Evolutionary conservation across 2,329 filamentous ascomycete species (phyloP).

Genomic region (Clarireedia homoeocarpa): DNA sequence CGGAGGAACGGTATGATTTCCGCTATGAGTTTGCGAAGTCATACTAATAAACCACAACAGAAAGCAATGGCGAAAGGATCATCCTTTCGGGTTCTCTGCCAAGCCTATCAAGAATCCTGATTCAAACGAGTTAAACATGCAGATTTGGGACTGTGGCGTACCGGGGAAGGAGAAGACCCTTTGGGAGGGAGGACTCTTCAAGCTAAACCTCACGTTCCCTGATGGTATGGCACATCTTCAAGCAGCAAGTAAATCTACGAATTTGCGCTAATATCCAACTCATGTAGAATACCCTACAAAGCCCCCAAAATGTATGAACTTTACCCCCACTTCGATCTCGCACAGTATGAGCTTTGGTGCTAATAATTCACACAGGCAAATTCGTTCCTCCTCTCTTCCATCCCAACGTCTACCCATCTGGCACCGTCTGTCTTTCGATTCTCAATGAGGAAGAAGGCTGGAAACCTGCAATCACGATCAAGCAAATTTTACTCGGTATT

Average conservation of each 20-base stretch:
- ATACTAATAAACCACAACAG: slow-evolving; percentile 1
- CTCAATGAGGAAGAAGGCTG: slow-evolving; percentile 97
- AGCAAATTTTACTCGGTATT: slow-evolving; percentile 92
- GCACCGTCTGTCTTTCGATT: slow-evolving; percentile 94
- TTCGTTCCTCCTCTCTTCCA: slow-evolving; percentile 95
- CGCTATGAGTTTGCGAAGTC: neutral
- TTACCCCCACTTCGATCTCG: neutral
- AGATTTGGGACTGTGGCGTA: slow-evolving; percentile 93
- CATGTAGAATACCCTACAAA: slow-evolving; percentile 94
- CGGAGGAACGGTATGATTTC: slow-evolving; percentile 53
- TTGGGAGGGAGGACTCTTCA: slow-evolving; percentile 97
- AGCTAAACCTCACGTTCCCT: slow-evolving; percentile 85
- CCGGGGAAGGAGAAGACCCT: slow-evolving; percentile 95
- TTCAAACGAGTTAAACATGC: slow-evolving; percentile 79
- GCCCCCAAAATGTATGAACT: slow-evolving; percentile 83
- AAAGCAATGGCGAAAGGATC: slow-evolving; percentile 96
- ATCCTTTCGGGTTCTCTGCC: slow-evolving; percentile 96
- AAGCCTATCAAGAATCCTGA: slow-evolving; percentile 68
- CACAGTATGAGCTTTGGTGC: slow-evolving; percentile 16
- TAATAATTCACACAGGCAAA: slow-evolving; percentile 58
- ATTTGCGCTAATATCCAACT: slow-evolving; percentile 20
- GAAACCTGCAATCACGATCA: slow-evolving; percentile 97
- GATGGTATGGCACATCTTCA: slow-evolving; percentile 57
- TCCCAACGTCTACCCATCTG: slow-evolving; percentile 96
- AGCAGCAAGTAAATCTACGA: neutral